Evolutionary conservation across 2,329 filamentous ascomycete species (phyloP), one percentile per base, ranked within the genome.

Genomic region (Fusarium papillatum): DNA sequence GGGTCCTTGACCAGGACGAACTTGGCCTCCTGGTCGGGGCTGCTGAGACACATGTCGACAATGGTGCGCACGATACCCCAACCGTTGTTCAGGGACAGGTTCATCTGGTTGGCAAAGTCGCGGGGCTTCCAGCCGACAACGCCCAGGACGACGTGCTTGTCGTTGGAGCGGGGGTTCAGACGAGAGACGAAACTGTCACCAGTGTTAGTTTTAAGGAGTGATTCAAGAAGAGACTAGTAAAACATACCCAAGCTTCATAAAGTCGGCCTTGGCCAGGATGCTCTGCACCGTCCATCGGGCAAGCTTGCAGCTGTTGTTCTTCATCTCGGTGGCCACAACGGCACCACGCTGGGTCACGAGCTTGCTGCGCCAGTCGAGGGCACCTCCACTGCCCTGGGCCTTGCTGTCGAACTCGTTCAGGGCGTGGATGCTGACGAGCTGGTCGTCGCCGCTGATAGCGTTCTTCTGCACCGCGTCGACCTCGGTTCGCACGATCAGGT

Each of bases 251-350:
- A 99, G 93, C 90, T 98, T 99, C 95, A 99, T 98, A 78, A 95
- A 90, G 84, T 99, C 97, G n/a, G 97, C 96, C 87, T 96, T 96
- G 84, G 96, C 96, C 70, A 99, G 92, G 82, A 99, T 98, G 82
- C 94, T 95, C 89, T 99, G 97, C 53, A 96, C 95, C 38, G 97
- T 98, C 97, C 97, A 99, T 84, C 97, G 91, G 70, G 97, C 97
- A 75, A 99, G 93, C 90, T 99, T 99, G 94, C 95, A 98, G 83
- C 93, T 95, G 91, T 99, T 99, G 92, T 99, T 99, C 95, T 99
- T 99, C 97, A 99, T 99, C 89, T 99, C 97, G 16, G 97, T 99
- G 24, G 97, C 97, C 31, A 99, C 94, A 53, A 99, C 96, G 69
- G 97, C 97, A 92, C 97, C 97, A 81, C 97, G 94, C 88, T 98